Percentiles rank a stretch among this genome's conserved stretches.
These are phyloP conservation scores for Pyrus betulifolia DNA, from an alignment of 306 rosid species.

Conservation along the genomic window DNA sequence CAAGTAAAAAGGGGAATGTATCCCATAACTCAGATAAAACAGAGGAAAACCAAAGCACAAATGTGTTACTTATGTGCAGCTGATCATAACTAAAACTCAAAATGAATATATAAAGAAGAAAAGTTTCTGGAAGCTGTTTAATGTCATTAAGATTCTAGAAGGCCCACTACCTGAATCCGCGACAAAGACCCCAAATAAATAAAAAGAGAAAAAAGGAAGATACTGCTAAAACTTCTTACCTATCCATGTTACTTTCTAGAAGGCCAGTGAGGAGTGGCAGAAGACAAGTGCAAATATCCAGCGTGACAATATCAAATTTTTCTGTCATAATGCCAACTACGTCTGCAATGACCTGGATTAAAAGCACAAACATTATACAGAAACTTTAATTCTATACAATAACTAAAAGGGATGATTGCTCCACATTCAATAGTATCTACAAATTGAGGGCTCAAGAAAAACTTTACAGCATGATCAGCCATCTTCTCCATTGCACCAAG, in stretches of 20 bases:
- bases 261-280: conserved; percentile 67
- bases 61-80: neutral
- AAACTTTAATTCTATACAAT: neutral
- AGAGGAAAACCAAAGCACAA: neutral
- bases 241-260: conserved; percentile 80
- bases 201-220: neutral
- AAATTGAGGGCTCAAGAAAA: neutral
- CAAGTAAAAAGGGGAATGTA: neutral
- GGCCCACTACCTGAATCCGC: neutral
- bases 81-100: neutral
- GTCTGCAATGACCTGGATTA: conserved; percentile 85
- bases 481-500: conserved; percentile 81
- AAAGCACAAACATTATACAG: conserved; percentile 13
- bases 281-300: conserved; percentile 73
- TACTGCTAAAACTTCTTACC: conserved; percentile 29
- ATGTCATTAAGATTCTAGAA: neutral
- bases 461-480: conserved; percentile 83
- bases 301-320: conserved; percentile 70
- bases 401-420: neutral
- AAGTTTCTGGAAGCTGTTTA: neutral
- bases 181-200: neutral
- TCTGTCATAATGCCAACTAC: conserved; percentile 67
- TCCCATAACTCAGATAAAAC: neutral
- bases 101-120: neutral
- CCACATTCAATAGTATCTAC: conserved; percentile 5